Evolutionary conservation across 2,329 filamentous ascomycete species (phyloP).

Genomic region (Ascochyta clinopodiicola): DNA sequence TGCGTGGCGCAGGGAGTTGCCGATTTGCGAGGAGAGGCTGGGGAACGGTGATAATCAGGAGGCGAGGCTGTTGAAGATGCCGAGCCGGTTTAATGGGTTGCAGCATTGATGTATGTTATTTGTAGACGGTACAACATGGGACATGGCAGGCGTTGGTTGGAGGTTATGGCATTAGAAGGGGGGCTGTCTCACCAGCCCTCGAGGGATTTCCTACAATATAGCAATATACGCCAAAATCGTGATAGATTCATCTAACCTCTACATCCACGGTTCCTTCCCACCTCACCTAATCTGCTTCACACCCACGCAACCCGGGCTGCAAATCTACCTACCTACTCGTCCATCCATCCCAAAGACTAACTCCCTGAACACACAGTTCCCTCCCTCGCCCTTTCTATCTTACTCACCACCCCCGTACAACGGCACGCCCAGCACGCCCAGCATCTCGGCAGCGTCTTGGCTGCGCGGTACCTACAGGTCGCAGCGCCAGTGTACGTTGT

Average conservation of each 20-base stretch:
- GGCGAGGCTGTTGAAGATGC: conserved; percentile 28
- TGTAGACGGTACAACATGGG: neutral
- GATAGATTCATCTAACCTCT: no score
- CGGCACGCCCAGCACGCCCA: neutral
- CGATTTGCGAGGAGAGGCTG: conserved; percentile 13
- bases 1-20: conserved; percentile 41
- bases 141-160: neutral
- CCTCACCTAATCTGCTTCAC: no score
- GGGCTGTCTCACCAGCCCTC: neutral
- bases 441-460: neutral
- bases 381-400: no score
- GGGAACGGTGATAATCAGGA: conserved; percentile 24
- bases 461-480: neutral
- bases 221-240: neutral
- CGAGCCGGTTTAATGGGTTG: conserved; percentile 15
- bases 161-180: neutral
- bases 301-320: no score
- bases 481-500: neutral
- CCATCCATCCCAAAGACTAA: neutral
- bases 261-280: no score
- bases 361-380: no score
- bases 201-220: neutral
- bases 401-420: neutral
- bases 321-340: neutral
- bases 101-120: neutral